phyloP scores from a whole-genome alignment of 2,329 filamentous ascomycete genomes.

The Calcarisporium arbuscula region DNA sequence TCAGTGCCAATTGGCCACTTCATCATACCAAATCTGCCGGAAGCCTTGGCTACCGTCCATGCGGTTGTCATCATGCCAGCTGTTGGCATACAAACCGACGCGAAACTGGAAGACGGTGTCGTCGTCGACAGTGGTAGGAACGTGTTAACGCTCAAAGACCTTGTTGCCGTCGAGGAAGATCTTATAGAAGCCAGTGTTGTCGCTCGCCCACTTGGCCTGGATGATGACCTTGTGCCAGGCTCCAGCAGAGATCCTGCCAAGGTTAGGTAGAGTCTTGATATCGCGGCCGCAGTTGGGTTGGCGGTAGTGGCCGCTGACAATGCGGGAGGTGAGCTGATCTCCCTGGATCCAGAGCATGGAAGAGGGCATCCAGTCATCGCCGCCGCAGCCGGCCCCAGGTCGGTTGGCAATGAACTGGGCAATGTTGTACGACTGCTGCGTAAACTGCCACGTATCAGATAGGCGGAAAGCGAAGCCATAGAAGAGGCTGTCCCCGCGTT shows the following conservation, averaged over 20 bases:
- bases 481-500: conserved; percentile 36
- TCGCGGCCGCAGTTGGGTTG: conserved; percentile 18
- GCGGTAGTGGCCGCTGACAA: conserved; percentile 22
- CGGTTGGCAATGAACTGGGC: conserved; percentile 47
- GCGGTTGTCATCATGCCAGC: conserved; percentile 37
- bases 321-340: conserved; percentile 34
- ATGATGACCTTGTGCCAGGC: conserved; percentile 41
- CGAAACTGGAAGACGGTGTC: conserved; percentile 36
- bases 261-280: conserved; percentile 15
- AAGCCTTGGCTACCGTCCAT: conserved; percentile 34
- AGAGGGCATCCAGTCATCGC: conserved; percentile 40
- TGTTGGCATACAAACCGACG: conserved; percentile 44
- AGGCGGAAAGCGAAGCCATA: conserved; percentile 48
- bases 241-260: conserved; percentile 33
- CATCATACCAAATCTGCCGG: conserved; percentile 44
- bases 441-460: conserved; percentile 37
- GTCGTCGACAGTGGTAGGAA: conserved; percentile 40
- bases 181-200: conserved; percentile 36
- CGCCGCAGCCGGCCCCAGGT: conserved; percentile 30
- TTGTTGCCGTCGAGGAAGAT: conserved; percentile 41
- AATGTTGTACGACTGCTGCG: conserved; percentile 39
- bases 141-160: conserved; percentile 31
- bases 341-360: conserved; percentile 41
- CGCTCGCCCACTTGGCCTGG: conserved; percentile 37
- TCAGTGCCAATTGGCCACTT: conserved; percentile 36